These are phyloP conservation scores for Fusarium odoratissimum DNA, from an alignment of 2,329 filamentous ascomycete species.

Conservation along the genomic window DNA sequence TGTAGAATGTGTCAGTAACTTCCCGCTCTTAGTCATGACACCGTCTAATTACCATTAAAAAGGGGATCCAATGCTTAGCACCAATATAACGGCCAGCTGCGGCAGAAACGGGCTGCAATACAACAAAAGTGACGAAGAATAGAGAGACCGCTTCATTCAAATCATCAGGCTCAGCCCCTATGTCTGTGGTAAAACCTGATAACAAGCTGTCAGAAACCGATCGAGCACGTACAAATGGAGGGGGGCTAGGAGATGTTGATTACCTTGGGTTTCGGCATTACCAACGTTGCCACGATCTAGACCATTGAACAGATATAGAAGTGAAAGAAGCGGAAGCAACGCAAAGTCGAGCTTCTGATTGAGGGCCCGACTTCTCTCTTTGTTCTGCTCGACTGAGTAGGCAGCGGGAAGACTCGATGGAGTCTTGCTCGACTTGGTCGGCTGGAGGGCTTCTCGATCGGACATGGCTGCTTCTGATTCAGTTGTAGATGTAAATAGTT, in stretches of 20 bases:
- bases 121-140: conserved; percentile 46
- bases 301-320: conserved; percentile 56
- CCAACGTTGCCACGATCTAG: conserved; percentile 56
- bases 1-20: conserved; percentile 22
- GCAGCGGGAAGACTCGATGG: conserved; percentile 6
- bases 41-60: conserved; percentile 40
- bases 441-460: conserved; percentile 2
- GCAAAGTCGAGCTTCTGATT: conserved; percentile 53
- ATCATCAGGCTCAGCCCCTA: conserved; percentile 43
- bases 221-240: background rate
- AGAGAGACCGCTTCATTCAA: conserved; percentile 45
- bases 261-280: conserved; percentile 55
- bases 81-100: conserved; percentile 44
- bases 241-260: background rate
- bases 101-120: conserved; percentile 43
- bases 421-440: conserved; percentile 13
- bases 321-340: conserved; percentile 53
- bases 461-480: conserved; percentile 11
- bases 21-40: background rate
- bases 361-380: conserved; percentile 34
- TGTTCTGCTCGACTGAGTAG: conserved; percentile 5
- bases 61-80: conserved; percentile 44
- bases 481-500: background rate
- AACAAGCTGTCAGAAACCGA: background rate
- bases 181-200: conserved; percentile 43